Base-by-base conservation (phyloP, 2,329 filamentous ascomycete species). In the Cyphellophora attinorum region DNA sequence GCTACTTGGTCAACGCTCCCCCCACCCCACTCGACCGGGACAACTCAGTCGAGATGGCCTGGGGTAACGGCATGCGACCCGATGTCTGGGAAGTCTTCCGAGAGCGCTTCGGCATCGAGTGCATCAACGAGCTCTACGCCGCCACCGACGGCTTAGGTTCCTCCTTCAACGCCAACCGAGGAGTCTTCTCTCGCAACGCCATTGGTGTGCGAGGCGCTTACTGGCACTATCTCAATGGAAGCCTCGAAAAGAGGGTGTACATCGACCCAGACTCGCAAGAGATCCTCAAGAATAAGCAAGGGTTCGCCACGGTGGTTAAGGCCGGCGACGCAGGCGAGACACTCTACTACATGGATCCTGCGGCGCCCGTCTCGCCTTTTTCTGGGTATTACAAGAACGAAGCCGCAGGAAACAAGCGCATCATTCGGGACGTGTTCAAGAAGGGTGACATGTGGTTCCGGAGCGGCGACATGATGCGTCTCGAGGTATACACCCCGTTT, bases 381-480 rank as follows among this genome's bases (percentile, higher is more conserved):
- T 81, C 85, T 52, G 86, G 86, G 2, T 94, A 94, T 60, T 85
- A 79, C 56, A 76, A 77, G 42, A 88, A 93, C 56, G 56, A 68
- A 6, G 67, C 70, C 15, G 84, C 85, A 0, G 82, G 79, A 0
- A 61, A 74, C 18, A 68, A 73, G 45, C 93, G 93, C 58, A 70
- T 93, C 31, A 57, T 91, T 40, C 72, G 79, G 5, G 64, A 80
- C 48, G 81, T 91, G 2, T 74, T 91, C 42, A 61, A 59, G 37
- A 79, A 79, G 50, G 85, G 81, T n/a, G 86, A 94, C 51, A 79
- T 75, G 0, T 93, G 76, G 68, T 93, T 86, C 66, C 76, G 84
- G 16, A 81, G 83, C 0, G 86, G 86, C 13, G 86, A 94, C 51
- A 69, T 93, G 21, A 62, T 91, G 27, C 70, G 77, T n/a, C 73